A percentile compares a stretch with the other conserved stretches of the same genome.
phyloP scores from a whole-genome alignment of 1,284 basidiomycete species.

The Ustilago hordei region DNA sequence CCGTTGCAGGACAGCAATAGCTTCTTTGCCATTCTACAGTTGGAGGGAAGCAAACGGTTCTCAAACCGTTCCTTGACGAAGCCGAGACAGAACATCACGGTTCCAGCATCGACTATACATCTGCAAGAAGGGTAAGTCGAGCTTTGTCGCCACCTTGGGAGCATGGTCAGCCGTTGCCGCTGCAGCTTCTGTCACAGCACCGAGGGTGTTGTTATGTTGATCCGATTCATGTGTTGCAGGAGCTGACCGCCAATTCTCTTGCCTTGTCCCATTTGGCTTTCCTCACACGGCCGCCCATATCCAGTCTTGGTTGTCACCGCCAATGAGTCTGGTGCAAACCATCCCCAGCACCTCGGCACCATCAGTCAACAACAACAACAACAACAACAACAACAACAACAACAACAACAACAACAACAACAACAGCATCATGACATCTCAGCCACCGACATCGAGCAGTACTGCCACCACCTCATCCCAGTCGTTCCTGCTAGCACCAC shows the following conservation, averaged over 20 bases:
- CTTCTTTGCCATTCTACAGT: background rate
- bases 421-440: conserved; percentile 45
- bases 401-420: conserved; percentile 22
- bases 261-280: background rate
- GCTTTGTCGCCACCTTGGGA: background rate
- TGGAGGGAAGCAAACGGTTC: too few relatives aligned
- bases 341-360: conserved; percentile 11
- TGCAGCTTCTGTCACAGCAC: background rate
- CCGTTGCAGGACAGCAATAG: background rate
- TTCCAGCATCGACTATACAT: background rate
- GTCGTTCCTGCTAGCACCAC: conserved; percentile 37
- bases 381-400: conserved; percentile 17
- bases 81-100: background rate
- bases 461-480: conserved; percentile 31
- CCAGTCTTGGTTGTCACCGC: background rate
- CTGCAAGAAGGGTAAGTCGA: background rate
- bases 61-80: too few relatives aligned
- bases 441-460: conserved; percentile 17
- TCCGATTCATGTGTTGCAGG: background rate
- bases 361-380: conserved; percentile 12
- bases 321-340: conserved; percentile 27
- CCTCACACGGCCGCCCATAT: background rate
- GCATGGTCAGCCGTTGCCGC: background rate
- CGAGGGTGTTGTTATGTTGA: background rate
- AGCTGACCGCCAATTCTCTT: background rate